Evolutionary conservation across 23 red algal species (phyloP).

Genomic region (Gracilariopsis chorda): DNA sequence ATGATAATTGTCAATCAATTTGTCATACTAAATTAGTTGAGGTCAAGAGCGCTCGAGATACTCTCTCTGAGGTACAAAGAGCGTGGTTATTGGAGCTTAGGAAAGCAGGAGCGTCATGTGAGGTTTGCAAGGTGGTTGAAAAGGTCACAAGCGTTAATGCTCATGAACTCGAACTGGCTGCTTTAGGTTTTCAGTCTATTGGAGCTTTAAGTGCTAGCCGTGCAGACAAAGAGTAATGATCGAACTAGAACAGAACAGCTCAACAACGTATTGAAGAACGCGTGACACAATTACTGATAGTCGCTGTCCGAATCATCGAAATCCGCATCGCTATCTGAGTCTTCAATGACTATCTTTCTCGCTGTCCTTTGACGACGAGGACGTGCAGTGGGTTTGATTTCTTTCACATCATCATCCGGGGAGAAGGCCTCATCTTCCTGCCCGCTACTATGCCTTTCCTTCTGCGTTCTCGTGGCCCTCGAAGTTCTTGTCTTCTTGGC

Average conservation of each 20-base stretch:
- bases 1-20: neutral
- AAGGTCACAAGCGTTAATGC: slow-evolving; percentile 35
- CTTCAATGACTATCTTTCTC: neutral
- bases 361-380: slow-evolving; percentile 38
- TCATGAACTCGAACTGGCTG: slow-evolving; percentile 10
- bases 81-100: slow-evolving; percentile 73
- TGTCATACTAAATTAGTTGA: slow-evolving; percentile 59
- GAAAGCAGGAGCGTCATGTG: slow-evolving; percentile 43
- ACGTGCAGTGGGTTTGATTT: slow-evolving; percentile 25
- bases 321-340: slow-evolving; percentile 39
- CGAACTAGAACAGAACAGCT: neutral
- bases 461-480: neutral
- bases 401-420: slow-evolving; percentile 4
- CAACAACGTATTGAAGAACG: neutral
- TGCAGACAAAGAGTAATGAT: neutral
- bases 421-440: slow-evolving; percentile 11
- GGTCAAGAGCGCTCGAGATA: slow-evolving; percentile 84
- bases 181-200: slow-evolving; percentile 5
- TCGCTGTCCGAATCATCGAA: neutral
- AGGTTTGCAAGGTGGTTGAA: slow-evolving; percentile 82
- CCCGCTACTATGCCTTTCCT: neutral
- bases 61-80: slow-evolving; percentile 65
- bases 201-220: neutral
- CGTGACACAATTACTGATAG: neutral
- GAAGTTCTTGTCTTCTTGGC: slow-evolving; percentile 22